Evolutionary conservation across 139 green algal species (phyloP).

Genomic region (Microglena sp.): DNA sequence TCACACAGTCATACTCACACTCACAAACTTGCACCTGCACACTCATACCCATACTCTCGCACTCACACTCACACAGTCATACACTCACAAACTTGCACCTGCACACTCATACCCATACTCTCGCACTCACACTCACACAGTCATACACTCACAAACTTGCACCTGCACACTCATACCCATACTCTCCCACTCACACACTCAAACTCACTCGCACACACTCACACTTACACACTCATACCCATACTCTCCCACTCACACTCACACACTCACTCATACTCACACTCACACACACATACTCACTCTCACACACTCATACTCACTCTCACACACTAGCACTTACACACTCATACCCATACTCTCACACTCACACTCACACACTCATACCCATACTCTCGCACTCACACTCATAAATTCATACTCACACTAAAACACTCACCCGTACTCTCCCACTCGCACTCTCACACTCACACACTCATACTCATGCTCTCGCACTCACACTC

Average conservation of each 20-base stretch:
- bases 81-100: neutral
- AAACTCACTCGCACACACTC: too few relatives aligned
- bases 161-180: too few relatives aligned
- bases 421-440: neutral
- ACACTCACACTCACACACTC: neutral
- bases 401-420: neutral
- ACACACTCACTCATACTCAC: neutral
- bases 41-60: neutral
- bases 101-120: neutral
- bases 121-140: neutral
- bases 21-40: neutral
- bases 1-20: neutral
- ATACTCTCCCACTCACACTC: too few relatives aligned
- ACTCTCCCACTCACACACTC: too few relatives aligned
- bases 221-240: too few relatives aligned
- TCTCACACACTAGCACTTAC: neutral
- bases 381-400: neutral
- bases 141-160: too few relatives aligned
- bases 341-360: neutral
- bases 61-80: neutral
- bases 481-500: neutral
- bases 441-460: neutral
- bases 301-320: neutral
- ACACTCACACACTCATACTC: conserved; percentile 1
- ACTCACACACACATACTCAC: neutral